Conservation (phyloP, 805 yeast genomes). For the Teunomyces kruisii region DNA sequence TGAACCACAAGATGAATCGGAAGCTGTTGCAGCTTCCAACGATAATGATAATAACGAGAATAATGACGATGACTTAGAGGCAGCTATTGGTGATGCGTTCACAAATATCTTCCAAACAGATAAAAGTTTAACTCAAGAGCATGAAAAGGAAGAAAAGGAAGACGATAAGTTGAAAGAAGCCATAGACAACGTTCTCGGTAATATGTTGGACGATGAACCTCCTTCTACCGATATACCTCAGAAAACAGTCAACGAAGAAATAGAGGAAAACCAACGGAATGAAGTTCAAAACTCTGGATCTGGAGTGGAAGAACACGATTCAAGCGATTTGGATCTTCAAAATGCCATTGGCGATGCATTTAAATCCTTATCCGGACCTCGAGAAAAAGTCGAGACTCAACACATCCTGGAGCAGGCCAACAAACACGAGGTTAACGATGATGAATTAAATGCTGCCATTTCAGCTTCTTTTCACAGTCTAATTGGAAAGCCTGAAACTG, state of each 20-base stretch:
- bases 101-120: conserved; percentile 3
- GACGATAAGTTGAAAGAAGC: conserved; percentile 1
- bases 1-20: not conserved
- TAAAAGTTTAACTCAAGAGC: not conserved
- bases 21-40: not conserved
- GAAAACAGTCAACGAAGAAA: not conserved
- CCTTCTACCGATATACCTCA: not conserved
- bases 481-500: not conserved
- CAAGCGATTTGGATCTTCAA: conserved; percentile 13
- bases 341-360: conserved; percentile 19
- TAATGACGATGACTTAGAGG: conserved; percentile 6
- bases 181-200: not conserved
- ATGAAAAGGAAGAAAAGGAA: not conserved
- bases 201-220: not conserved
- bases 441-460: conserved; percentile 8
- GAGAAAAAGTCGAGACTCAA: not conserved
- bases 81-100: conserved; percentile 21
- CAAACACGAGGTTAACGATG: conserved; percentile 1
- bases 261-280: not conserved
- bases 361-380: conserved; percentile 5
- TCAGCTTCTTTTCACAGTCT: conserved; percentile 2
- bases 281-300: not conserved
- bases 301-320: not conserved
- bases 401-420: not conserved
- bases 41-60: conserved; percentile 2